Percentiles rank a stretch among this genome's conserved stretches.
Evolutionary conservation across 2,329 filamentous ascomycete species (phyloP).

Genomic region (Zopfia rhizophila): DNA sequence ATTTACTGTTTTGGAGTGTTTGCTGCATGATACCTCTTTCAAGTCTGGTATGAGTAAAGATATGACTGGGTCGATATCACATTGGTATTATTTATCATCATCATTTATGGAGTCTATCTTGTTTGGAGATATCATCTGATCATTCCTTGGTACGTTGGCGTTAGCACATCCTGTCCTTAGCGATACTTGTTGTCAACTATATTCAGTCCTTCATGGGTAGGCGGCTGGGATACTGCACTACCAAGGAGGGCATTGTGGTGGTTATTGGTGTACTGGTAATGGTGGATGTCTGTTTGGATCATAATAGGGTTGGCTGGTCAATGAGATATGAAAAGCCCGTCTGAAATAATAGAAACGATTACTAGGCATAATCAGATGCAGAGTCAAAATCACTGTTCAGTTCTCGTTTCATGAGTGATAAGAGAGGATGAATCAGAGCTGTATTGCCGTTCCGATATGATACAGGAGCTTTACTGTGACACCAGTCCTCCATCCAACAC

Average conservation of each 20-base stretch:
- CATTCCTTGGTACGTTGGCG: not conserved
- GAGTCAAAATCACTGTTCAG: too few species aligned
- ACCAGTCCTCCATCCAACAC: constrained; percentile 2
- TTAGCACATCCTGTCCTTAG: constrained; percentile 5
- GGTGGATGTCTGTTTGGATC: too few species aligned
- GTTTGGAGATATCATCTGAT: not conserved
- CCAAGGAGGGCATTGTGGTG: not conserved
- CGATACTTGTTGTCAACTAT: not conserved
- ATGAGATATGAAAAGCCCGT: too few species aligned
- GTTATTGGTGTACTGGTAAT: not conserved
- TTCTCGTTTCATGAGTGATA: constrained; percentile 7
- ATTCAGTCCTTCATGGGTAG: too few species aligned
- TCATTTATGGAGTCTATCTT: not conserved
- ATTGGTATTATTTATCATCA: too few species aligned
- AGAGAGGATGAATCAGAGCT: constrained; percentile 11
- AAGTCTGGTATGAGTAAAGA: too few species aligned
- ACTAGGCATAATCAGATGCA: too few species aligned
- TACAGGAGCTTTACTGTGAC: constrained; percentile 13
- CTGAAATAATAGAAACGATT: too few species aligned
- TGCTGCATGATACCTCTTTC: constrained; percentile 20
- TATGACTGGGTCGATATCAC: too few species aligned
- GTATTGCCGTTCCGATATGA: constrained; percentile 17
- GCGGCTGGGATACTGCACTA: not conserved
- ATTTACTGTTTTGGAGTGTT: constrained; percentile 2
- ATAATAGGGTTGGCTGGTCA: too few species aligned